These are phyloP conservation scores for Skeletonema grethae DNA, from an alignment of 108 stramenopile genomes.

Conservation along the genomic window DNA sequence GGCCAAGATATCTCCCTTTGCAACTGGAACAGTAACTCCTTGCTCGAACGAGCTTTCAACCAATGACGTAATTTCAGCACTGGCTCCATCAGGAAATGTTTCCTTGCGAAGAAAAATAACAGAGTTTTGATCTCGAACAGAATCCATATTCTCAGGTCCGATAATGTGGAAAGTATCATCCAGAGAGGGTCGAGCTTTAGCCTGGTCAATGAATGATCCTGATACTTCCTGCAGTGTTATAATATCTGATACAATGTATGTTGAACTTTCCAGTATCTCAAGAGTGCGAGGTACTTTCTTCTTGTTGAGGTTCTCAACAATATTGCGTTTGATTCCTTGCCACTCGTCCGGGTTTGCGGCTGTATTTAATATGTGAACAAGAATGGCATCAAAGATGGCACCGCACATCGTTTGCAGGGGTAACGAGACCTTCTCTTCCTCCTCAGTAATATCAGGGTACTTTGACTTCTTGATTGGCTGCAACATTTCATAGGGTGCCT, in stretches of 20 bases:
- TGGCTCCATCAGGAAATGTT: conserved; percentile 56
- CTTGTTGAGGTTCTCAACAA: conserved; percentile 80
- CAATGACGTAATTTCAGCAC: conserved; percentile 60
- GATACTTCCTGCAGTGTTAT: conserved; percentile 88
- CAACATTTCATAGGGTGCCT: conserved; percentile 65
- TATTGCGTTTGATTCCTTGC: conserved; percentile 72
- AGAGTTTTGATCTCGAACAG: conserved; percentile 88
- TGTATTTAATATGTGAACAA: conserved; percentile 87
- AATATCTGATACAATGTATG: conserved; percentile 73
- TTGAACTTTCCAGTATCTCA: conserved; percentile 61
- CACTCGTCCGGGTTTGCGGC: conserved; percentile 56
- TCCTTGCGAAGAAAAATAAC: conserved; percentile 73
- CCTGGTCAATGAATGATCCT: conserved; percentile 63
- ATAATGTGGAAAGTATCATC: conserved; percentile 64
- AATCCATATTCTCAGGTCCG: conserved; percentile 51
- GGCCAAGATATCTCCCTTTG: conserved; percentile 81
- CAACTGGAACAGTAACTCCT: conserved; percentile 72
- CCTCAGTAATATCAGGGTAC: conserved; percentile 76
- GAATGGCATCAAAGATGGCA: conserved; percentile 84
- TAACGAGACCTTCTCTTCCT: conserved; percentile 74
- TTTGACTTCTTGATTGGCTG: conserved; percentile 75
- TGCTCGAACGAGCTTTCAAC: conserved; percentile 58
- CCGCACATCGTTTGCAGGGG: conserved; percentile 80
- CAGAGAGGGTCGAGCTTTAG: conserved; percentile 38
- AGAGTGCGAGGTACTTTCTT: conserved; percentile 71